phyloP scores from a whole-genome alignment of 768 basidiomycete genomes.

The Lactarius quietus region DNA sequence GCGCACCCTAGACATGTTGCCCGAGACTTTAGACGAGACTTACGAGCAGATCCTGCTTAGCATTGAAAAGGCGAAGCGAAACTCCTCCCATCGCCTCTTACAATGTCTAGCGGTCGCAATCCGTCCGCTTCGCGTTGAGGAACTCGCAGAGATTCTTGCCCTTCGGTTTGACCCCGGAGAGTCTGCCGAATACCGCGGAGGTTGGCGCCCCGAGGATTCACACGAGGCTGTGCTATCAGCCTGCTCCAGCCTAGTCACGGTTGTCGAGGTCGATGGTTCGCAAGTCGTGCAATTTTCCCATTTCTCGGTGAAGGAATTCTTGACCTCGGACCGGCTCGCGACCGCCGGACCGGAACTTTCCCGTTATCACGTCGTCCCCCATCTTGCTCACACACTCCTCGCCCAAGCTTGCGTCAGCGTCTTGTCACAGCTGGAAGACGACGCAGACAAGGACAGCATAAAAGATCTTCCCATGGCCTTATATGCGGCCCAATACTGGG shows the following conservation, averaged over 20 bases:
- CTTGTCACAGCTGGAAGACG: background rate
- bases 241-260: background rate
- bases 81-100: background rate
- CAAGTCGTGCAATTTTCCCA: background rate
- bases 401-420: background rate
- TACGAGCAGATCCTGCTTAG: background rate
- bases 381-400: background rate
- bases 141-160: slow-evolving; percentile 6
- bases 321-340: background rate
- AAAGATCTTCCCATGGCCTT: background rate
- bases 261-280: background rate
- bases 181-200: background rate
- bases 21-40: background rate
- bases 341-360: background rate
- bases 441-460: background rate
- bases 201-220: slow-evolving; percentile 1
- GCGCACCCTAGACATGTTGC: background rate
- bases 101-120: background rate
- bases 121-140: background rate
- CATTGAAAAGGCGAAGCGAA: background rate
- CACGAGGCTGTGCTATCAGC: background rate
- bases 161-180: background rate
- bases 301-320: slow-evolving; percentile 1
- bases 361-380: background rate
- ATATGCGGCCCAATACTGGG: background rate